Evolutionary conservation across 192 early-diverging fungal species (phyloP), one percentile per base, ranked within the genome.

Genomic region (Funneliformis geosporum): DNA sequence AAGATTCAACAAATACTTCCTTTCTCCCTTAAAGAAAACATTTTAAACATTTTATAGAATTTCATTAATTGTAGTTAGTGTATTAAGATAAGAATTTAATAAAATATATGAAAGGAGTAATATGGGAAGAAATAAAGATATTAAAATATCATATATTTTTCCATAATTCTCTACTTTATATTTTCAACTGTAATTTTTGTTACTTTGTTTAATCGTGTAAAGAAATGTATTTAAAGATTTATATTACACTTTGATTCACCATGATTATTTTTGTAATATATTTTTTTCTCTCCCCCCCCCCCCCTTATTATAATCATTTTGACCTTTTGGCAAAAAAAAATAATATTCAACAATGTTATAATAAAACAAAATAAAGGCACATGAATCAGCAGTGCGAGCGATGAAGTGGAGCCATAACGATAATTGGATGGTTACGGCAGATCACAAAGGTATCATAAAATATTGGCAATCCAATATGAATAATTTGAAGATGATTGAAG

Each of bases 391-490:
- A n/a, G 93, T 99, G 5, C 92, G 96, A 55, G 88, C 92, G 28
- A 98, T 99, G 98, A 89, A 93, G 70, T 99, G 98, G 98, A 95
- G 94, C 27, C 96, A 96, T 81, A 95, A 97, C 78, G 94, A 94
- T 50, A 93, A 96, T 66, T 99, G 95, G 95, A 92, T 99, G 88
- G 92, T 99, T 5, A 95, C 92, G 18, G 96, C 92, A 5, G 98
- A 98, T 81, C 92, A 97, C 71, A 88, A 89, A 39, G 98, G 98
- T 40, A 85, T 93, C 21, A 95, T 99, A 76, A 99, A 99, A 83
- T 99, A 98, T 83, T 99, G 97, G 96, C 94, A 97, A 84, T 93
- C 93, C 39, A 98, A 97, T 79, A 92, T 99, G 90, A 95, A 93
- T 82, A 95, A 97, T 79, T 84, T 99, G 28, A 96, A 98, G 74